A percentile compares a stretch with the other conserved stretches of the same genome.
Conservation (phyloP, 139 green algal genomes). For the Marvania coccoides region DNA sequence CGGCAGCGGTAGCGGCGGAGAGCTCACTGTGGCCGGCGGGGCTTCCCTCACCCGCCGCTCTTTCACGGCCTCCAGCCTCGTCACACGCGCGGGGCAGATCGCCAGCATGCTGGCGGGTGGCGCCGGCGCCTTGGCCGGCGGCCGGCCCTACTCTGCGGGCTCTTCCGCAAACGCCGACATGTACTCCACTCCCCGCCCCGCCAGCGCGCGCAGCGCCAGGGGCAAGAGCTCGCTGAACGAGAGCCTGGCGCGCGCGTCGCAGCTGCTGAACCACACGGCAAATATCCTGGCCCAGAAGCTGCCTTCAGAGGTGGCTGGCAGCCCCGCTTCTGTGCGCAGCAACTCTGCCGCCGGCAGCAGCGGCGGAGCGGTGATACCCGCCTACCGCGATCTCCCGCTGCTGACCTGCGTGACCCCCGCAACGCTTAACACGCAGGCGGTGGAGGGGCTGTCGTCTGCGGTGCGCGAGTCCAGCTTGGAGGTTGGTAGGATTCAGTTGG, state of each 20-base stretch:
- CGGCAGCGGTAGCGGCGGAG: too few species aligned
- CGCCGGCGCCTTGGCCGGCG: not conserved
- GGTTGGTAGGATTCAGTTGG: not conserved
- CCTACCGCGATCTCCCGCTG: not conserved
- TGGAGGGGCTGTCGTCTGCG: too few species aligned
- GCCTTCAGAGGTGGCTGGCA: too few species aligned
- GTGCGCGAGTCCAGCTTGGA: too few species aligned
- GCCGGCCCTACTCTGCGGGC: not conserved
- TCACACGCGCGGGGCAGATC: not conserved
- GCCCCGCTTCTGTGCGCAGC: too few species aligned
- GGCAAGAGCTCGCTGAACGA: not conserved
- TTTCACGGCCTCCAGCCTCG: not conserved
- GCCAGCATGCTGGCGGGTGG: not conserved
- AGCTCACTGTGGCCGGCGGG: not conserved
- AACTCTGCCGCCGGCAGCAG: too few species aligned
- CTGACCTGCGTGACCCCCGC: too few species aligned
- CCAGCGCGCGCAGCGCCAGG: not conserved
- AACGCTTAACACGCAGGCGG: too few species aligned
- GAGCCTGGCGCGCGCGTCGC: not conserved
- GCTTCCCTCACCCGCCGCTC: not conserved
- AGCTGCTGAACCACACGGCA: too few species aligned
- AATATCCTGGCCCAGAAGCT: too few species aligned
- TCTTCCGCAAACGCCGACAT: not conserved
- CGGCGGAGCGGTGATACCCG: too few species aligned
- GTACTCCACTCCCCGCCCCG: too few species aligned